Conservation (phyloP, 495 filamentous ascomycete genomes). For the Aspergillus funiculosus region DNA sequence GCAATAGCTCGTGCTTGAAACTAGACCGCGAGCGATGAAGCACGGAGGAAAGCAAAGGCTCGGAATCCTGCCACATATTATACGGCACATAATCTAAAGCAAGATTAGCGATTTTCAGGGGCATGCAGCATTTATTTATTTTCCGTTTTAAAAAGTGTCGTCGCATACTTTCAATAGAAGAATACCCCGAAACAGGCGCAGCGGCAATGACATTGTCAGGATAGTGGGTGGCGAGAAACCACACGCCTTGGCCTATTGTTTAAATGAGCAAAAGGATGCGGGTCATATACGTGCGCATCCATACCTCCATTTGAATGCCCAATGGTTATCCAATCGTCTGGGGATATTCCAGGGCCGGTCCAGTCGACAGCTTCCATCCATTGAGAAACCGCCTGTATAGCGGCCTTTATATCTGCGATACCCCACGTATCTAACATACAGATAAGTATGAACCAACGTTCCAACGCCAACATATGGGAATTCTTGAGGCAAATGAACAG, state of each 20-base stretch:
- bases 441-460: neutral
- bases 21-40: constrained; percentile 42
- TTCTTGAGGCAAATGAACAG: neutral
- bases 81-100: constrained; percentile 54
- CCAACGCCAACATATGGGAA: neutral
- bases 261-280: constrained; percentile 8
- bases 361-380: constrained; percentile 48
- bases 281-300: neutral
- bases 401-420: constrained; percentile 50
- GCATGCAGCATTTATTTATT: no score
- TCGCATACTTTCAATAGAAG: constrained; percentile 51
- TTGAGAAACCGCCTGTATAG: constrained; percentile 40
- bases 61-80: constrained; percentile 47
- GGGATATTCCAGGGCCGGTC: constrained; percentile 40
- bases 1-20: constrained; percentile 51
- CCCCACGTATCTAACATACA: constrained; percentile 47
- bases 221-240: constrained; percentile 53
- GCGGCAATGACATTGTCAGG: constrained; percentile 54
- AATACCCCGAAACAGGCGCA: constrained; percentile 53
- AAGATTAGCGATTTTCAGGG: no score
- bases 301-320: constrained; percentile 56
- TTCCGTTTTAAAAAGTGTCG: neutral
- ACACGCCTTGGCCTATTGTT: constrained; percentile 46
- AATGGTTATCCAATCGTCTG: constrained; percentile 46
- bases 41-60: constrained; percentile 42